Percentiles rank a stretch among this genome's conserved stretches.
These are phyloP conservation scores for Truncatella angustata DNA, from an alignment of 2,329 filamentous ascomycete species.

Conservation along the genomic window DNA sequence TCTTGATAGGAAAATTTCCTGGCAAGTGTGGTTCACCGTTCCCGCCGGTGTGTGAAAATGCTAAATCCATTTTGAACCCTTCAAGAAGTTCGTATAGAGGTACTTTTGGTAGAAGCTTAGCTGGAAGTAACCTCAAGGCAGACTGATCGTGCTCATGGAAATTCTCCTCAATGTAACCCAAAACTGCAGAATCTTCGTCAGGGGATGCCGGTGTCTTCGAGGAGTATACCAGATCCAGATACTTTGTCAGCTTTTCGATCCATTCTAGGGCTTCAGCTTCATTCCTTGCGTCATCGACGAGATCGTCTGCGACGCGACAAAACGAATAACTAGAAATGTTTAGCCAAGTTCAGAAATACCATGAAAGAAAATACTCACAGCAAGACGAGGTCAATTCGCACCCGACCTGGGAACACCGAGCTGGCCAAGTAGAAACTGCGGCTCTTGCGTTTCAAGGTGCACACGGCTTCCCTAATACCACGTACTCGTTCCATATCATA, in stretches of 20 bases:
- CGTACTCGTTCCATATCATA: slow-evolving; percentile 58
- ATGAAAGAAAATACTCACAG: slow-evolving; percentile 40
- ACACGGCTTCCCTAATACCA: slow-evolving; percentile 59
- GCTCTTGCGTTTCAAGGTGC: slow-evolving; percentile 61
- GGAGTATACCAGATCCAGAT: slow-evolving; percentile 53
- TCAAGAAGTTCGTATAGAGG: slow-evolving; percentile 64
- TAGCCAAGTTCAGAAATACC: background rate
- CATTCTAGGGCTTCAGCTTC: slow-evolving; percentile 52
- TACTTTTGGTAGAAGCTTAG: slow-evolving; percentile 49
- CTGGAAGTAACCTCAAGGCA: slow-evolving; percentile 59
- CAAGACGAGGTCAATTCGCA: slow-evolving; percentile 66
- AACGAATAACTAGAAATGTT: slow-evolving; percentile 60
- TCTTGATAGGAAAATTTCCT: slow-evolving; percentile 52
- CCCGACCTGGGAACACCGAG: slow-evolving; percentile 63
- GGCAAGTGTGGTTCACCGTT: slow-evolving; percentile 1
- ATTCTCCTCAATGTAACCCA: slow-evolving; percentile 38
- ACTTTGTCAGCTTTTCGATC: slow-evolving; percentile 56
- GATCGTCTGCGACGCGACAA: slow-evolving; percentile 70
- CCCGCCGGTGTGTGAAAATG: slow-evolving; percentile 38
- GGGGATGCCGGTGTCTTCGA: slow-evolving; percentile 23
- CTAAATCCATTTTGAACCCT: slow-evolving; percentile 68
- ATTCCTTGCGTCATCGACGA: slow-evolving; percentile 63
- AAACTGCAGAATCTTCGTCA: slow-evolving; percentile 16
- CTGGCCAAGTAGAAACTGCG: slow-evolving; percentile 73
- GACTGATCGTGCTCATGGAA: slow-evolving; percentile 53